phyloP scores from a whole-genome alignment of 805 yeast genomes.

The Candida morakotiae region DNA sequence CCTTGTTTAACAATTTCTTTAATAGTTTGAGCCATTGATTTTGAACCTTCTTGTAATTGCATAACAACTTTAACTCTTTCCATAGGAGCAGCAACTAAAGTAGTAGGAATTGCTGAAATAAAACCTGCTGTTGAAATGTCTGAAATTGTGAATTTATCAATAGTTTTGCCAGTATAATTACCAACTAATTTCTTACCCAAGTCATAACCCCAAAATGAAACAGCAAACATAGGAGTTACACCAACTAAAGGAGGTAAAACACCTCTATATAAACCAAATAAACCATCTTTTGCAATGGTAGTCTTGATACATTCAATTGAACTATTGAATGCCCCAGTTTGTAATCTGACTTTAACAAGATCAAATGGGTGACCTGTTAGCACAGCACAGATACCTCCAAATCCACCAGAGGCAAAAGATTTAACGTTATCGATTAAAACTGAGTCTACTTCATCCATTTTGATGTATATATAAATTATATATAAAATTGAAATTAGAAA shows the following conservation, averaged over 20 bases:
- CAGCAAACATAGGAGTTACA: slow-evolving; percentile 98
- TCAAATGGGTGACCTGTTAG: slow-evolving; percentile 96
- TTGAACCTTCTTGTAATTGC: slow-evolving; percentile 63
- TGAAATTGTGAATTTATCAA: slow-evolving; percentile 49
- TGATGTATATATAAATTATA: neutral
- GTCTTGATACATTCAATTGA: slow-evolving; percentile 64
- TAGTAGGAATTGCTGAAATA: slow-evolving; percentile 90
- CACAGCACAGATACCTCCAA: slow-evolving; percentile 96
- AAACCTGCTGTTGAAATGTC: slow-evolving; percentile 92
- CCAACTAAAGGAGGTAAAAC: slow-evolving; percentile 94
- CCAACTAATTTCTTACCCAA: slow-evolving; percentile 78
- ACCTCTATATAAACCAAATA: slow-evolving; percentile 83
- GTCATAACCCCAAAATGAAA: slow-evolving; percentile 97
- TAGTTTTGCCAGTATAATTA: slow-evolving; percentile 32
- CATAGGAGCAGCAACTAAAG: slow-evolving; percentile 95
- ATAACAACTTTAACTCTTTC: slow-evolving; percentile 92
- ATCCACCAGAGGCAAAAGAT: slow-evolving; percentile 89
- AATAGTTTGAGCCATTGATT: slow-evolving; percentile 57
- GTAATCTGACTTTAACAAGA: slow-evolving; percentile 85
- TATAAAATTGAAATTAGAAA: neutral
- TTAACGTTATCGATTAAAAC: slow-evolving; percentile 70
- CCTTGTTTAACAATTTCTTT: slow-evolving; percentile 70
- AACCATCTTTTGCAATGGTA: slow-evolving; percentile 72
- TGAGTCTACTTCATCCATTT: slow-evolving; percentile 43
- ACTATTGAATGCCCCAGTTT: slow-evolving; percentile 68